Percentiles rank a stretch among this genome's conserved stretches.
Evolutionary conservation across 257 asterid species (phyloP).

Genomic region (Penstemon eatonii): DNA sequence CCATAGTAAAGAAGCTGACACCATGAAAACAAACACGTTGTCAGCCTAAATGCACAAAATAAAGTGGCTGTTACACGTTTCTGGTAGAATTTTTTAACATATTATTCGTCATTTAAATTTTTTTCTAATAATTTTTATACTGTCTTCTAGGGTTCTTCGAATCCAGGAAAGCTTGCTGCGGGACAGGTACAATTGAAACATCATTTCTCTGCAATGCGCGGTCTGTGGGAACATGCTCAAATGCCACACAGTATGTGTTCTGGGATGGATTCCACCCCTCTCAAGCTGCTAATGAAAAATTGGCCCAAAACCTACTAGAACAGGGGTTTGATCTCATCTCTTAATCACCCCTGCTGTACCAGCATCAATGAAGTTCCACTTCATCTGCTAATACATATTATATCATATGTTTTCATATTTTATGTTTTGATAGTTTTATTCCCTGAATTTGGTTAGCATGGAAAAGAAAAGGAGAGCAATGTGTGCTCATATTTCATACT

Average conservation of each 20-base stretch:
- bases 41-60: too few species aligned
- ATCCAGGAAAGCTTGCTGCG: conserved; percentile 77
- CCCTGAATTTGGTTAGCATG: too few species aligned
- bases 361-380: conserved; percentile 16
- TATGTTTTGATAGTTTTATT: neutral
- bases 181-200: conserved; percentile 71
- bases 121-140: neutral
- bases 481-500: too few species aligned
- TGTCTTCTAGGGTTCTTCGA: conserved; percentile 61
- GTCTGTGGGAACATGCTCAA: conserved; percentile 75
- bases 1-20: too few species aligned
- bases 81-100: too few species aligned
- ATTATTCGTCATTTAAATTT: too few species aligned
- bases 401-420: conserved; percentile 8
- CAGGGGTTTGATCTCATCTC: conserved; percentile 78
- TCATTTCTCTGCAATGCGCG: conserved; percentile 62
- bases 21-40: too few species aligned
- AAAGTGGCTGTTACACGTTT: too few species aligned
- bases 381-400: conserved; percentile 17
- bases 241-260: conserved; percentile 70
- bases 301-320: conserved; percentile 60
- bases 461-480: too few species aligned
- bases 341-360: conserved; percentile 11
- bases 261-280: conserved; percentile 91
- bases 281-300: conserved; percentile 61